Percentiles rank a stretch among this genome's conserved stretches.
Conservation (phyloP, 805 yeast genomes). For the Wickerhamiella spandovensis region DNA sequence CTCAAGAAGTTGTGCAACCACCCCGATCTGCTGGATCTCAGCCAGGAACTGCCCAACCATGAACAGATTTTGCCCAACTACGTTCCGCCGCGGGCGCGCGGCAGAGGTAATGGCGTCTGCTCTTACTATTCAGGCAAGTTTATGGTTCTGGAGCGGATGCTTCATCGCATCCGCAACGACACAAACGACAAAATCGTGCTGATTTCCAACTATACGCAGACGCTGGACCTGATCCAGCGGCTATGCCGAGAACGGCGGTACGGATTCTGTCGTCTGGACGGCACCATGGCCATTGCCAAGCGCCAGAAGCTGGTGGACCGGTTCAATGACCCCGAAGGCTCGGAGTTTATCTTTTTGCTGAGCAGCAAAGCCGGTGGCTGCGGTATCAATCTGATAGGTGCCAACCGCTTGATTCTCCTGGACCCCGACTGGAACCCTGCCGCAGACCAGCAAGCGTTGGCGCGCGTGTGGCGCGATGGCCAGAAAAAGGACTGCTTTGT, state of each 20-base stretch:
- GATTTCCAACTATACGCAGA: constrained; percentile 89
- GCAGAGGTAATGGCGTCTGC: constrained; percentile 47
- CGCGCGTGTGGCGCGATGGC: constrained; percentile 98
- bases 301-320: constrained; percentile 84
- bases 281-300: constrained; percentile 82
- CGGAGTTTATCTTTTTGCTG: constrained; percentile 75
- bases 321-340: constrained; percentile 80
- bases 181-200: constrained; percentile 91
- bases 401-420: constrained; percentile 72
- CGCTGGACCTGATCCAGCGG: constrained; percentile 77
- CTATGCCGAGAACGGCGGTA: constrained; percentile 66
- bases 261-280: constrained; percentile 76
- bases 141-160: constrained; percentile 68
- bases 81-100: constrained; percentile 29
- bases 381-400: constrained; percentile 94
- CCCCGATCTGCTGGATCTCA: constrained; percentile 70
- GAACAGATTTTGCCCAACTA: constrained; percentile 57
- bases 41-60: constrained; percentile 64
- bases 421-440: constrained; percentile 99
- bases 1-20: constrained; percentile 88
- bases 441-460: constrained; percentile 93
- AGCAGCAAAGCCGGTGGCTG: constrained; percentile 98
- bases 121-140: constrained; percentile 82
- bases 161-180: constrained; percentile 58
- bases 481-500: constrained; percentile 94